Percentiles rank a stretch among this genome's conserved stretches.
These are phyloP conservation scores for Copromyces sp. DNA, from an alignment of 495 filamentous ascomycete genomes.

Conservation along the genomic window DNA sequence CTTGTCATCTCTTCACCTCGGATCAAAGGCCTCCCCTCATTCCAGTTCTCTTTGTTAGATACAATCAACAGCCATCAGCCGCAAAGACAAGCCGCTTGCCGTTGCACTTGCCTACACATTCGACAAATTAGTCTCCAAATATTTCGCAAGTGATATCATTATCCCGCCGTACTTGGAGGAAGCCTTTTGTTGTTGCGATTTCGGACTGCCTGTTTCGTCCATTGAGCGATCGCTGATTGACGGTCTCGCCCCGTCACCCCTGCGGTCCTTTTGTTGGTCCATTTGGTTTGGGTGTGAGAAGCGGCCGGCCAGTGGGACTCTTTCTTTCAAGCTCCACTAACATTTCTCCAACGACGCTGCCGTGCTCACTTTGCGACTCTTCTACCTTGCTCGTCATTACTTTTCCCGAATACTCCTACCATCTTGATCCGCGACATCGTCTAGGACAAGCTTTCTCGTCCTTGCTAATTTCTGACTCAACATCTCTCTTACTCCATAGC, in stretches of 20 bases:
- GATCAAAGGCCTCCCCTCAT: neutral
- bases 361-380: no score
- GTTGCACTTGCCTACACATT: neutral
- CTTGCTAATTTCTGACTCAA: neutral
- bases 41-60: neutral
- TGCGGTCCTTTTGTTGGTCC: no score
- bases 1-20: neutral
- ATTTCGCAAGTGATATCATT: neutral
- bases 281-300: neutral
- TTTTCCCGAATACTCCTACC: neutral
- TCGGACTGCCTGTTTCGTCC: neutral
- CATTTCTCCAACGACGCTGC: neutral
- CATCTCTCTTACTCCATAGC: neutral
- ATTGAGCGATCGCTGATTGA: neutral
- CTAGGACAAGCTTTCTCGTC: neutral
- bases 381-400: neutral
- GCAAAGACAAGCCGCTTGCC: neutral
- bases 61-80: neutral
- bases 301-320: neutral
- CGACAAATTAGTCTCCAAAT: neutral
- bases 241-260: no score
- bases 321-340: neutral
- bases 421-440: neutral
- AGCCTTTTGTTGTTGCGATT: neutral
- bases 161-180: neutral